Percentiles rank a stretch among this genome's conserved stretches.
phyloP scores from a whole-genome alignment of 2,329 filamentous ascomycete species.

The Diaporthe capsici region DNA sequence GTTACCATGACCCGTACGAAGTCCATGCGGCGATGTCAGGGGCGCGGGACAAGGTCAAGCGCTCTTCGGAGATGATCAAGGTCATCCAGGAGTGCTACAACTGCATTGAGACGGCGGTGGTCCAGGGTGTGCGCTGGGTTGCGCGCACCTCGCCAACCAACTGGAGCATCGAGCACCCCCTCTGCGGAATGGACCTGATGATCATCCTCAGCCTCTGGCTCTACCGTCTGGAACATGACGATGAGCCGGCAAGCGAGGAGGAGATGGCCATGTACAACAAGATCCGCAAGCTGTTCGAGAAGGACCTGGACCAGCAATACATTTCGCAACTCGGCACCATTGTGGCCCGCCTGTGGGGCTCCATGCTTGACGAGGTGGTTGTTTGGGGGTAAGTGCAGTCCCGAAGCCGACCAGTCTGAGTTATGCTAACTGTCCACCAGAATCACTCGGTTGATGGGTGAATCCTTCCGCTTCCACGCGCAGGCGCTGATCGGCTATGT shows the following conservation, averaged over 20 bases:
- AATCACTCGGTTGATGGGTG: conserved; percentile 95
- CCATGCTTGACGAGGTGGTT: conserved; percentile 98
- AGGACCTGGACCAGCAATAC: conserved; percentile 87
- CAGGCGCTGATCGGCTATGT: conserved; percentile 96
- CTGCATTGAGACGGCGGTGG: conserved; percentile 95
- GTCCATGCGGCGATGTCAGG: conserved; percentile 97
- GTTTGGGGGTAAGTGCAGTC: conserved; percentile 93
- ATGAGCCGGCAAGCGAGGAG: conserved; percentile 88
- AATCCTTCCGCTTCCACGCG: conserved; percentile 96
- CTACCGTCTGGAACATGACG: conserved; percentile 99
- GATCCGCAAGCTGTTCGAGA: conserved; percentile 89
- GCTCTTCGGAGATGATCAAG: conserved; percentile 97
- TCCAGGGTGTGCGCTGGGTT: conserved; percentile 97
- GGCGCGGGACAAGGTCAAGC: conserved; percentile 92
- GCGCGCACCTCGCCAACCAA: conserved; percentile 98
- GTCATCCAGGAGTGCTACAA: conserved; percentile 98
- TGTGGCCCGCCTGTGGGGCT: conserved; percentile 95
- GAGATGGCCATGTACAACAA: conserved; percentile 94
- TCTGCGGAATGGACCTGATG: conserved; percentile 97
- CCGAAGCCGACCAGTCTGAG: neutral
- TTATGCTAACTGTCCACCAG: conserved; percentile 66
- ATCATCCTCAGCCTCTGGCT: conserved; percentile 98
- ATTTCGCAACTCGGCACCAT: conserved; percentile 92
- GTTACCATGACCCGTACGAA: conserved; percentile 97
- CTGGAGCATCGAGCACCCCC: conserved; percentile 98